Base-by-base conservation (phyloP, 768 basidiomycete species). In the Tephrocybe sp. region DNA sequence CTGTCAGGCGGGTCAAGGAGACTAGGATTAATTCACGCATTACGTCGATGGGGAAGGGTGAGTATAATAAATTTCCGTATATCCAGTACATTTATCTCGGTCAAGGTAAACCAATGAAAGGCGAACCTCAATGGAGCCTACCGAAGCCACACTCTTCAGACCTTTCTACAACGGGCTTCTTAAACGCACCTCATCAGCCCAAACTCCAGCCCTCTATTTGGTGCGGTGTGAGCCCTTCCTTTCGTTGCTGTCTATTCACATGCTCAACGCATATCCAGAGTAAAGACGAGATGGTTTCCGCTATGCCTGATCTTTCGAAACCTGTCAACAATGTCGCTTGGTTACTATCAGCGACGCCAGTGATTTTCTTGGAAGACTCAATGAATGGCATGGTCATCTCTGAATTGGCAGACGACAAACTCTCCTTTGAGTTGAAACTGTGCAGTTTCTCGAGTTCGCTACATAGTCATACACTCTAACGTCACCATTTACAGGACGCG, bases 221-320 rank as follows among this genome's bases (percentile, higher is more conserved):
- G 58, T 55, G 53, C 18, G 36, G 49, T 32, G 58, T 60, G 48
- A 54, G 50, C 9, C 8, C 18, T 41, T 37, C 38, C 15, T 21
- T 13, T 31, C n/a, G n/a, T 16, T 43, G 11, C 19, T 38, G n/a
- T 15, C 36, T 22, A 1, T 4, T 9, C 4, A 9, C 18, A 25
- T 28, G 6, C 19, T 52, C 18, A 36, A 52, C 4, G 2, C 26
- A 13, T 34, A 5, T 38, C 5, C 32, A 60, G 59, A 56, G 56
- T 18, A 59, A 55, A 44, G 58, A 59, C 34, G 60, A 61, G 34
- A 44, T 61, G 25, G 21, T 52, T 9, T 51, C 58, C 2, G 58
- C 60, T 11, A 25, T 55, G 24, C 60, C 60, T 13, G 58, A 53
- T 16, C 52, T 61, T 26, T 36, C 58, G 2, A 52, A 52, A 37